Conservation (phyloP, 805 yeast species). For the Candida silvatica region DNA sequence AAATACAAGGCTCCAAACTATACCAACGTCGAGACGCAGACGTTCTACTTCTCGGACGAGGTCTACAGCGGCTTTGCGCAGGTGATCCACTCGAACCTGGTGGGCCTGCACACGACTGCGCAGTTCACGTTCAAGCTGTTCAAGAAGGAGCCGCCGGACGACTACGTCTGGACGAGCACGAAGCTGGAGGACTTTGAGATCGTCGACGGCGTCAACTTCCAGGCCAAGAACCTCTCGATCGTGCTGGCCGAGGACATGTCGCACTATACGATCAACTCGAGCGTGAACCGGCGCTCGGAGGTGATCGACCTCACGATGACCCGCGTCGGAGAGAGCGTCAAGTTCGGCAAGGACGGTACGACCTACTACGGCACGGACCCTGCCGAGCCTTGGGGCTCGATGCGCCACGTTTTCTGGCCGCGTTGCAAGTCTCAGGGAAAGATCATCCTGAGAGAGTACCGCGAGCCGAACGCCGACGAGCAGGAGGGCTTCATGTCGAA, state of each 20-base stretch:
- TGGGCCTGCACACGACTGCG: conserved; percentile 83
- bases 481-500: neutral
- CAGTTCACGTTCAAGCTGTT: conserved; percentile 87
- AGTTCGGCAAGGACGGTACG: conserved; percentile 82
- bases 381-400: conserved; percentile 89
- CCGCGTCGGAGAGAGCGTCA: conserved; percentile 68
- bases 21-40: conserved; percentile 93
- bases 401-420: conserved; percentile 98
- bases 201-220: conserved; percentile 62
- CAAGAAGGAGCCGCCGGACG: conserved; percentile 42
- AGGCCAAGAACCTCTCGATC: conserved; percentile 65
- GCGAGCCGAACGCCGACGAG: conserved; percentile 7
- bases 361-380: conserved; percentile 82
- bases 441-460: conserved; percentile 34
- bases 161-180: conserved; percentile 83
- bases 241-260: conserved; percentile 40
- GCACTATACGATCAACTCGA: conserved; percentile 47
- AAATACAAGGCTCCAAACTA: conserved; percentile 64
- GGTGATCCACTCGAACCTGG: conserved; percentile 85
- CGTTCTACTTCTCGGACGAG: conserved; percentile 68
- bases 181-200: conserved; percentile 70
- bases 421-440: conserved; percentile 67
- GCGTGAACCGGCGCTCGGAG: conserved; percentile 57
- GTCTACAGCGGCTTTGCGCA: conserved; percentile 85
- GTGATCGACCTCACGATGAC: conserved; percentile 59